Evolutionary conservation across 2,329 filamentous ascomycete genomes (phyloP), one percentile per base, ranked within the genome.

Genomic region (Aspergillus fischeri): DNA sequence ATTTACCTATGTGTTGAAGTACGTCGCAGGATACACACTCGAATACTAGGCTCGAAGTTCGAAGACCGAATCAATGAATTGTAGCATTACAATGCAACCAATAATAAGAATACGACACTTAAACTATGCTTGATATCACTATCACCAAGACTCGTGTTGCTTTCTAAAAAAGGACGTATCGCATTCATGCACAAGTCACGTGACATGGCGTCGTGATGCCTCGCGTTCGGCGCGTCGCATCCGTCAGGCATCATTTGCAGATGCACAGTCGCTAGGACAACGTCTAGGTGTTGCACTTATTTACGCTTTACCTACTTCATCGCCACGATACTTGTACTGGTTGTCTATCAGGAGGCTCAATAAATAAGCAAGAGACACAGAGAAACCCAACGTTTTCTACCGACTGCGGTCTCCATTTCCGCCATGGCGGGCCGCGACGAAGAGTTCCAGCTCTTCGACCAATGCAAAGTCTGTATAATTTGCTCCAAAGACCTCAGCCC

Each of bases 401-500:
- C 3, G 3, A 27, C 24, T 27, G 44, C 21, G 11, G 44, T 47
- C 11, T 47, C 44, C 21, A 29, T 41, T 52, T 52, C 56, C 62
- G 55, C 59, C 55, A 73, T 75, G 68, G 66, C 61, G 51, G 64
- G 63, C 27, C 61, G 57, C 48, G 63, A 65, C 10, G 64, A 64
- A 35, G 70, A 66, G 51, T 56, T 65, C 32, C 70, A 67, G 54
- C 70, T 80, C 53, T 80, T 81, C 58, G 70, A 72, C 17, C 75
- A 79, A 60, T 77, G 77, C 64, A 72, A 71, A 51, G 71, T 80
- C 60, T 78, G 76, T 58, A 76, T 81, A 45, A 68, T 81, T 49
- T 73, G 72, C 62, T 77, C 75, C 7, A 72, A 73, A 17, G 65
- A 69, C n/a, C 67, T 81, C 3, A 59, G 67, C 20, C 62, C 69